Evolutionary conservation across 2,329 filamentous ascomycete species (phyloP), one percentile per base, ranked within the genome.

Genomic region (Cercospora brassicicola): DNA sequence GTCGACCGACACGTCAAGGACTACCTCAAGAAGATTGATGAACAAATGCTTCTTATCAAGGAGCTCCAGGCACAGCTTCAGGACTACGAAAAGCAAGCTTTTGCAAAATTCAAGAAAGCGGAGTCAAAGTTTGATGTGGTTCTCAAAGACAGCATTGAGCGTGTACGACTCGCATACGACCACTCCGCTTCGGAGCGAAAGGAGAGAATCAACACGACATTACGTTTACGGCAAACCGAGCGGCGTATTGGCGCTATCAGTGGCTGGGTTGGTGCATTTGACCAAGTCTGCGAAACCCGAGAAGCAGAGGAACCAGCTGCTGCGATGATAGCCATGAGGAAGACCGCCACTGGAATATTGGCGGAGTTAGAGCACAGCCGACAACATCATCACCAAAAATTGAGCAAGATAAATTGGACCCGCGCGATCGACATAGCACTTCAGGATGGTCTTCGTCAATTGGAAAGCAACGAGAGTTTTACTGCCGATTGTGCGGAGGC

Each of bases 1-100:
- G 95, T 99, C 71, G 97, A 99, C 79, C 91, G 95, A 69, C 95
- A 99, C 81, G 95, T 99, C 76, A 99, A 99, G 83, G 95, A 99
- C 81, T 99, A 97, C 82, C 82, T 99, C 78, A 95, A 97, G 84
- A 98, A 98, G 86, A 99, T 99, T 75, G 94, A 99, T 77, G 95
- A 99, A 82, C 94, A 99, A 79, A 94, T 97, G 86, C 90, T 89
- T n/a, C 82, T 97, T 76, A 99, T 99, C 79, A 97, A 96, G 74
- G 94, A 98, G 78, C 87, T 99, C 65, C 93, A 95, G 81, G 91
- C 91, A 28, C 92, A 97, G 79, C 93, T 97, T 77, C 96, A 93
- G 78, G 92, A 98, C 65, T 90, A 90, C 4, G 95, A 98, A 77
- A 87, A 87, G 42, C 84, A 89, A 3, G 93, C 93, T 60, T 94